These are phyloP conservation scores for Pelargonium citronellum DNA, from an alignment of 441 rosid species.

Conservation along the genomic window DNA sequence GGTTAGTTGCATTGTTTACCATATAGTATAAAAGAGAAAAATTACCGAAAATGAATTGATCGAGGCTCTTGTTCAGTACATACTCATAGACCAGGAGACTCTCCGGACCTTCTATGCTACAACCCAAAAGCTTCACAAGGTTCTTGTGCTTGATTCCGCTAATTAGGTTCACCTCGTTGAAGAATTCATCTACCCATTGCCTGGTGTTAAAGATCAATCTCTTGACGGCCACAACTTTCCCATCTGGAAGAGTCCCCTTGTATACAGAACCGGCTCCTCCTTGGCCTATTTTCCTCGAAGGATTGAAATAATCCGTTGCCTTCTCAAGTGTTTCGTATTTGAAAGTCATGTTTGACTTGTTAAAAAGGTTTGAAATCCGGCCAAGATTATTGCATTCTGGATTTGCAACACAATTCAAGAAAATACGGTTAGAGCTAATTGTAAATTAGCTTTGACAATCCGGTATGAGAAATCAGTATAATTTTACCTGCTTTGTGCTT, in stretches of 20 bases:
- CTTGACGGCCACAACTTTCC: slow-evolving; percentile 55
- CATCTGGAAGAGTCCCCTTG: slow-evolving; percentile 48
- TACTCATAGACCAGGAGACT: slow-evolving; percentile 73
- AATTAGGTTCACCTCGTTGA: slow-evolving; percentile 62
- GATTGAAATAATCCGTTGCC: neutral
- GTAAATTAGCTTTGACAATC: too few species aligned
- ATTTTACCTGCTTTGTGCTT: slow-evolving; percentile 53
- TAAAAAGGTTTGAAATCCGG: neutral
- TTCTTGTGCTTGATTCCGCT: slow-evolving; percentile 57
- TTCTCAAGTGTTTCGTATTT: neutral
- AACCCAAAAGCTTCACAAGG: slow-evolving; percentile 63
- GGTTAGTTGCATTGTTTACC: too few species aligned
- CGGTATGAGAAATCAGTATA: neutral
- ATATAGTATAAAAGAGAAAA: neutral
- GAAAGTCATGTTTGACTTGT: neutral
- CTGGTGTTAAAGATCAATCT: slow-evolving; percentile 52
- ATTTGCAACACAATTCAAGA: too few species aligned
- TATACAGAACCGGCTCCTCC: neutral
- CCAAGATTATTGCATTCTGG: neutral
- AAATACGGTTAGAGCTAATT: too few species aligned
- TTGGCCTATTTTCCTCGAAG: neutral
- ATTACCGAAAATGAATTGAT: slow-evolving; percentile 59
- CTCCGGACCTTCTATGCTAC: slow-evolving; percentile 75
- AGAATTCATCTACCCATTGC: slow-evolving; percentile 73
- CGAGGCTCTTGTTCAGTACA: slow-evolving; percentile 58